Evolutionary conservation across 257 asterid genomes (phyloP).

Genomic region (Knoxia roxburghii): DNA sequence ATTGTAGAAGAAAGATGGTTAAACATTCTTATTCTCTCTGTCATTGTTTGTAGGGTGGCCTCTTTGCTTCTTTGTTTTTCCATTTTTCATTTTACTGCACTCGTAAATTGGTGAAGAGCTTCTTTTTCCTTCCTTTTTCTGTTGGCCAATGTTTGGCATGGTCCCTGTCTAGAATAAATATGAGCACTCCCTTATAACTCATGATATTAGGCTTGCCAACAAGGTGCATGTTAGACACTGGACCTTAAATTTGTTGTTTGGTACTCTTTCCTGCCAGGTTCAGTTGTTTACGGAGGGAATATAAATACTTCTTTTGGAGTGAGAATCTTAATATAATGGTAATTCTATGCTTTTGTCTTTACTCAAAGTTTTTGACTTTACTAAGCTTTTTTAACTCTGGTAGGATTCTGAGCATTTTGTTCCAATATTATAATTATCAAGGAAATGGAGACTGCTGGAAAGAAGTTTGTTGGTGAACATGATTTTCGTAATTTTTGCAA

Average conservation of each 20-base stretch:
- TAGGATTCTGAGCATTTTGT: conserved; percentile 11
- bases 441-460: conserved; percentile 83
- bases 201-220: not conserved
- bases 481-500: conserved; percentile 97
- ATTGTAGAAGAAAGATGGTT: not conserved
- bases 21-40: not conserved
- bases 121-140: too few relatives aligned
- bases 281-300: conserved; percentile 84
- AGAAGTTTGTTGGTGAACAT: conserved; percentile 82
- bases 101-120: not conserved
- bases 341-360: conserved; percentile 16
- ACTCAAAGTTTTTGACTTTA: not conserved
- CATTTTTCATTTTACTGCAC: not conserved
- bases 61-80: not conserved
- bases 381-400: not conserved
- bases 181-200: not conserved
- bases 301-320: conserved; percentile 93
- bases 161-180: not conserved
- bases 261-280: conserved; percentile 48
- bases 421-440: conserved; percentile 27
- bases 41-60: not conserved
- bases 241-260: conserved; percentile 12
- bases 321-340: conserved; percentile 64
- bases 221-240: not conserved
- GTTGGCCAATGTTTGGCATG: not conserved